phyloP scores from a whole-genome alignment of 495 filamentous ascomycete genomes.

The Terfezia boudieri region DNA sequence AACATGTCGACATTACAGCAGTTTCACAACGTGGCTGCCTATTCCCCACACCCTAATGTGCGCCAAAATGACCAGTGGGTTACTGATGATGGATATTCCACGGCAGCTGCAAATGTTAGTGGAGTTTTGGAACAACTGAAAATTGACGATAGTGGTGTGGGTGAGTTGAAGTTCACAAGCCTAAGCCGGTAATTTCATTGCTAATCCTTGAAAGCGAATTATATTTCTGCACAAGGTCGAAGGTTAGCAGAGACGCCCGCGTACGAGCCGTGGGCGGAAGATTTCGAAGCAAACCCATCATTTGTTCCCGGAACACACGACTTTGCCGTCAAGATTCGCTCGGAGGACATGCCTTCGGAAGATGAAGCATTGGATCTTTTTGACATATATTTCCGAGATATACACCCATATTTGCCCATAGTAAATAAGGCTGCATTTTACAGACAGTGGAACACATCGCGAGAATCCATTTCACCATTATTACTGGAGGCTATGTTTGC shows the following conservation, averaged over 20 bases:
- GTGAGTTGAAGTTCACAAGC: constrained; percentile 29
- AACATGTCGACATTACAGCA: not conserved
- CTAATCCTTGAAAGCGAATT: constrained; percentile 9
- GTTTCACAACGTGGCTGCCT: not conserved
- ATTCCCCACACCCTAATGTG: not conserved
- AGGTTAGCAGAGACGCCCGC: constrained; percentile 19
- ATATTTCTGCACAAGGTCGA: constrained; percentile 17
- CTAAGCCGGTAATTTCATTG: not conserved
- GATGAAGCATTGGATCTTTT: constrained; percentile 68
- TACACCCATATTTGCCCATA: constrained; percentile 93
- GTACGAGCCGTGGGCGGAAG: constrained; percentile 18
- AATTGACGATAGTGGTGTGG: constrained; percentile 72
- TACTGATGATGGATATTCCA: not conserved
- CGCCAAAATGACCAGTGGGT: not conserved
- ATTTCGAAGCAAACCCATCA: constrained; percentile 12
- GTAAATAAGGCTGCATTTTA: constrained; percentile 68
- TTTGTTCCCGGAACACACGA: constrained; percentile 15
- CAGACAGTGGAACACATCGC: constrained; percentile 74
- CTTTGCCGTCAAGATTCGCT: constrained; percentile 52
- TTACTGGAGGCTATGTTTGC: constrained; percentile 92
- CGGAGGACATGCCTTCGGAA: constrained; percentile 81
- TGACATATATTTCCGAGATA: constrained; percentile 74
- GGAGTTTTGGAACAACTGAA: constrained; percentile 67
- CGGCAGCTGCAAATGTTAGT: constrained; percentile 46
- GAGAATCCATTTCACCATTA: constrained; percentile 71